Conservation (phyloP, 2,329 filamentous ascomycete species). For the Ceratocystis papillata region DNA sequence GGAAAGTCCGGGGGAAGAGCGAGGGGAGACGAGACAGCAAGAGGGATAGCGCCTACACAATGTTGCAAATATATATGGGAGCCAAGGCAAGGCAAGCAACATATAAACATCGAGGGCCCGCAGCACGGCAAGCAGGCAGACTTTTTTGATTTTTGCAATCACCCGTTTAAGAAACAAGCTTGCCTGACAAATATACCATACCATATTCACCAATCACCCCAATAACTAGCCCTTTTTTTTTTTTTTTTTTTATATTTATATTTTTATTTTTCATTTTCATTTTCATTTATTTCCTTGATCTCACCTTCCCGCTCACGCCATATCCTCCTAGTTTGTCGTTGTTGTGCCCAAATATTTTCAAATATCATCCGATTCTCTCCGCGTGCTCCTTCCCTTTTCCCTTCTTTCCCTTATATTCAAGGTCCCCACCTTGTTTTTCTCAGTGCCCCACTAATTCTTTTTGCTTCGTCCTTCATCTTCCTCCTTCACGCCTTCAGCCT, state of each 20-base stretch:
- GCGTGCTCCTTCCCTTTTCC: conserved; percentile 9
- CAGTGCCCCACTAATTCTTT: conserved; percentile 8
- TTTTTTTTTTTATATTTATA: too few relatives aligned
- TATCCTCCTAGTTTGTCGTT: neutral
- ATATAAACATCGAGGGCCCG: neutral
- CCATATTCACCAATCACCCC: neutral
- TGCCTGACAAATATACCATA: neutral
- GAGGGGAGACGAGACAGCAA: too few relatives aligned
- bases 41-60: too few relatives aligned
- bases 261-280: too few relatives aligned
- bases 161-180: neutral
- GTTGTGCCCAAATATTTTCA: neutral
- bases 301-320: neutral
- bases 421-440: conserved; percentile 1
- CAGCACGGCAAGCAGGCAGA: neutral
- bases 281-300: neutral
- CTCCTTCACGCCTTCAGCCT: neutral
- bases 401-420: conserved; percentile 2
- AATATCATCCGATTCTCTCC: conserved; percentile 14
- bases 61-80: neutral
- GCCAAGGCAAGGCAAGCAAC: neutral
- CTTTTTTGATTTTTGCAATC: neutral
- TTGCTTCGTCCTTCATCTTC: neutral
- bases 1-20: neutral
- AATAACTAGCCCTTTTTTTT: neutral